Evolutionary conservation across 139 green algal genomes (phyloP).

Genomic region (Marvania coccoides): DNA sequence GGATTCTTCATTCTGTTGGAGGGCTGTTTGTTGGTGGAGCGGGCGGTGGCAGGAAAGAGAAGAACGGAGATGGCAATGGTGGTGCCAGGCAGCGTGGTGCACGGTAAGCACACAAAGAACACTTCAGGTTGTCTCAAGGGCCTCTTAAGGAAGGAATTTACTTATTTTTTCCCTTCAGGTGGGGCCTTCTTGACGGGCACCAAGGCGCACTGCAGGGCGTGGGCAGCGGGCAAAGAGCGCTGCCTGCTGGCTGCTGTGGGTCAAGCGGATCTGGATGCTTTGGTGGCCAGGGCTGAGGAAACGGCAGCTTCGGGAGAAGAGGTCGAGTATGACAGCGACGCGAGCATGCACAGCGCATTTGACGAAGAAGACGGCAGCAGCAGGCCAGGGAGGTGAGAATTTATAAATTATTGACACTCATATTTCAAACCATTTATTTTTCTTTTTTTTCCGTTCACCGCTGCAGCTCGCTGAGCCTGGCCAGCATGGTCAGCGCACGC

Average conservation of each 20-base stretch:
- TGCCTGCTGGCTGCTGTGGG: slow-evolving; percentile 41
- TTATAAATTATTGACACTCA: too few species aligned
- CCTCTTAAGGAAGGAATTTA: too few species aligned
- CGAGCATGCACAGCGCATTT: background rate
- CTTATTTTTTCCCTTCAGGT: too few species aligned
- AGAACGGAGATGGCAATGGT: slow-evolving; percentile 15
- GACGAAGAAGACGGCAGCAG: too few species aligned
- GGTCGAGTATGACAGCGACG: background rate
- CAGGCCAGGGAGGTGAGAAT: background rate
- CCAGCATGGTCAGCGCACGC: background rate
- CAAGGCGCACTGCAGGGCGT: slow-evolving; percentile 23
- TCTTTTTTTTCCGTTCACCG: too few species aligned
- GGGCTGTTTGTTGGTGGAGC: slow-evolving; percentile 9
- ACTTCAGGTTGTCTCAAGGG: too few species aligned
- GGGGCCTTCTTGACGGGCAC: slow-evolving; percentile 50
- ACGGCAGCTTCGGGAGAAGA: background rate
- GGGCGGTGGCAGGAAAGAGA: background rate
- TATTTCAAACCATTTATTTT: too few species aligned
- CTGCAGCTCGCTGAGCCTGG: background rate
- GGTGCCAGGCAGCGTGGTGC: slow-evolving; percentile 43
- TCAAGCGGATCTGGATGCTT: slow-evolving; percentile 34
- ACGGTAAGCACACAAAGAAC: too few species aligned
- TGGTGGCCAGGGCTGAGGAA: slow-evolving; percentile 11
- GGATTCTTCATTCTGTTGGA: slow-evolving; percentile 45
- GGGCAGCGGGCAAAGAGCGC: slow-evolving; percentile 18